Evolutionary conservation across 2,329 filamentous ascomycete species (phyloP), one percentile per base, ranked within the genome.

Genomic region (Claviceps cyperi): DNA sequence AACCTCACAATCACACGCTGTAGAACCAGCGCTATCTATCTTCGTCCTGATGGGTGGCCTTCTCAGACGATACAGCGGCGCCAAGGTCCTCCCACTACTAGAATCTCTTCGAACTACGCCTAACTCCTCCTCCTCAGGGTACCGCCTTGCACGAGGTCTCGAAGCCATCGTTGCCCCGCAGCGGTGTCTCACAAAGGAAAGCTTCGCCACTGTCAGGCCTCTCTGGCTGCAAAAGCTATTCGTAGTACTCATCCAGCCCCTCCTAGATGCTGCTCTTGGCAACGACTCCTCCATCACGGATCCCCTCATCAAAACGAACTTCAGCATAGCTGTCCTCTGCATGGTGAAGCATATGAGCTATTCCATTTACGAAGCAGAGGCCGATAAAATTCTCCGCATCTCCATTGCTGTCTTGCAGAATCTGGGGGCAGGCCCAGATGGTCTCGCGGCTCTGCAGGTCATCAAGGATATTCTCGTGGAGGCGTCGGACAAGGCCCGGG

Each of bases 141-240:
- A 69, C 47, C 59, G 61, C 7, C 64, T 76, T 44, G 69, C 69
- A 1, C 64, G 66, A 4, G 64, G 66, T 0, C 57, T 75, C 15
- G 69, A 73, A 24, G 62, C 66, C 47, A 58, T 75, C 8, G 66
- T 73, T 41, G 63, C 65, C 3, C 62, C 66, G 4, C 68, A 69
- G 48, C 58, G 59, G 1, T 60, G 64, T 32, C 61, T 75, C 1
- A 62, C 59, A 15, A 61, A 68, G 45, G 66, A 69, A 4, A 66
- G 65, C 53, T 71, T 70, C 50, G 70, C 70, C 4, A 54, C 69
- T 2, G 60, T 72, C 35, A 71, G 69, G 54, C 68, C 68, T 3
- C 62, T 76, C 1, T 72, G 69, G 67, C 61, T 66, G 52, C 75
- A 77, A 52, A 74, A 73, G 60, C 61, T 71, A 2, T 77, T 76